Base-by-base conservation (phyloP, 2,329 filamentous ascomycete species). In the Bretziella fagacearum region DNA sequence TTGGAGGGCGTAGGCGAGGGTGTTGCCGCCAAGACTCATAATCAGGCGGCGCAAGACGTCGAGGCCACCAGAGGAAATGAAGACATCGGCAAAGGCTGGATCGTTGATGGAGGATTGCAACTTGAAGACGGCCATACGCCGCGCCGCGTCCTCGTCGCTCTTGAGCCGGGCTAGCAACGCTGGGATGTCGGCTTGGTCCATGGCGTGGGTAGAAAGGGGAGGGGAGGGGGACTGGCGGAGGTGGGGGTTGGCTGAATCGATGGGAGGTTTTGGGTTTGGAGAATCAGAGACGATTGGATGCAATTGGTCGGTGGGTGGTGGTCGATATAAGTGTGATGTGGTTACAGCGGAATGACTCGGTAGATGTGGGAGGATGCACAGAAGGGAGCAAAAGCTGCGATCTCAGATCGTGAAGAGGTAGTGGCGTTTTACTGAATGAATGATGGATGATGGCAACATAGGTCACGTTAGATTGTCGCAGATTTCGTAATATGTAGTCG, bases 91-190 rank as follows among this genome's bases (percentile, higher is more conserved):
- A 62, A 96, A 96, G 44, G 86, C 82, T 22, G 89, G 89, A 64
- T 98, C 91, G 60, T 87, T 89, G 63, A 98, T 94, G 52, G 84
- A 86, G 53, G 76, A 81, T 64, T 98, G 91, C 54, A 98, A 77
- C 67, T 95, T 95, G 74, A 98, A 98, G 52, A 93, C 91, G 51
- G 91, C 91, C 84, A 96, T 95, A 64, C 98, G 98, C 58, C 87
- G 84, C 55, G 84, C 80, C 48, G 84, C 87, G 69, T 98, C 91
- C 64, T 94, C 76, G 55, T 79, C 73, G 63, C 75, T 79, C 33
- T 72, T 67, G 52, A 80, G 66, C 54, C 75, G 74, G 64, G 73
- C 67, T 55, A 80, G 66, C 55, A 80, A 69, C 60, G 72, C 71
- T 42, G 76, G 76, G 55, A 80, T 76, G 55, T 79, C 76, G 56